A percentile compares a stretch with the other conserved stretches of the same genome.
Evolutionary conservation across 495 filamentous ascomycete genomes (phyloP).

Genomic region (Darksidea phi): DNA sequence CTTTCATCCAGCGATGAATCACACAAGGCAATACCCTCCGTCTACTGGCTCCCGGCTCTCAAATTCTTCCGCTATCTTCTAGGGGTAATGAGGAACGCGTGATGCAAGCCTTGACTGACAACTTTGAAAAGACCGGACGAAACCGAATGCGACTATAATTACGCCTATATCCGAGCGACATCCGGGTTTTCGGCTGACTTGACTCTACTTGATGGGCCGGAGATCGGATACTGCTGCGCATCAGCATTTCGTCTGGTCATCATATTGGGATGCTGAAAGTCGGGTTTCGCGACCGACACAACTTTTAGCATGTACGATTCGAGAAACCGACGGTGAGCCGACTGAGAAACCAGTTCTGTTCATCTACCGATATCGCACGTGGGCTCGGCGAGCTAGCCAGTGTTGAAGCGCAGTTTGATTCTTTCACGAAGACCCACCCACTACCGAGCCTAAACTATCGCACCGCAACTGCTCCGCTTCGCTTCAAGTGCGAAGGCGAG

Average conservation of each 20-base stretch:
- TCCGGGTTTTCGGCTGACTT: too few species aligned
- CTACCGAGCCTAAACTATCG: constrained; percentile 1
- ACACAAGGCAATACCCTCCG: constrained; percentile 17
- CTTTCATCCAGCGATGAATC: constrained; percentile 28
- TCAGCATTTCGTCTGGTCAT: too few species aligned
- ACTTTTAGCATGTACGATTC: background rate
- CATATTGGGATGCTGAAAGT: too few species aligned
- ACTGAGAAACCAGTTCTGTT: background rate
- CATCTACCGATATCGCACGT: constrained; percentile 27
- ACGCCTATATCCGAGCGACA: too few species aligned
- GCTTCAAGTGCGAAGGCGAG: too few species aligned
- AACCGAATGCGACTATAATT: constrained; percentile 18
- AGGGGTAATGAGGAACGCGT: constrained; percentile 8
- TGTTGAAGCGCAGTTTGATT: constrained; percentile 5
- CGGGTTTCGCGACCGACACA: background rate
- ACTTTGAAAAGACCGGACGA: background rate
- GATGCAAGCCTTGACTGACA: background rate
- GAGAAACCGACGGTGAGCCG: background rate
- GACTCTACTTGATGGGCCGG: too few species aligned
- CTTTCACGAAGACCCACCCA: constrained; percentile 6
- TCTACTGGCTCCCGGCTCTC: constrained; percentile 30
- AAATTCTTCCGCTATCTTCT: too few species aligned
- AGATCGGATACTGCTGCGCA: too few species aligned
- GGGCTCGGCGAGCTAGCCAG: background rate
- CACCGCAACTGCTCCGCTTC: constrained; percentile 10